Conservation (phyloP, 2,329 filamentous ascomycete genomes). For the Emmonsiellopsis sp. region DNA sequence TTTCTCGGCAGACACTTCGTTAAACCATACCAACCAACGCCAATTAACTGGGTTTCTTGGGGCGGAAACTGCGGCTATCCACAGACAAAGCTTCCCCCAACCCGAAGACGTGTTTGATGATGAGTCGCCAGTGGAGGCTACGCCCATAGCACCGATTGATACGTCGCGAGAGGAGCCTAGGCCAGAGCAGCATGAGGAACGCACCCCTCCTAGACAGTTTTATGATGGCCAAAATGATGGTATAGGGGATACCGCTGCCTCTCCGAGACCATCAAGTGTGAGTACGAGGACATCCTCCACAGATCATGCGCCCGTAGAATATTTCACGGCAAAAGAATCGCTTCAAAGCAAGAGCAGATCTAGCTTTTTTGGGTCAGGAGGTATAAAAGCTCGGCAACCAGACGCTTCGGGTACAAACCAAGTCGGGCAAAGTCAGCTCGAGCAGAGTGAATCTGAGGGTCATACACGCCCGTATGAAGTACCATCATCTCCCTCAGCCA, state of each 20-base stretch:
- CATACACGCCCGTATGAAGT: neutral
- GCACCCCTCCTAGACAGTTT: neutral
- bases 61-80: slow-evolving; percentile 17
- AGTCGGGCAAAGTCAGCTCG: neutral
- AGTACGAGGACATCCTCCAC: neutral
- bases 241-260: neutral
- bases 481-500: neutral
- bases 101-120: slow-evolving; percentile 21
- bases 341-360: neutral
- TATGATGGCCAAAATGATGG: neutral
- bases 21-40: slow-evolving; percentile 27
- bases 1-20: slow-evolving; percentile 41
- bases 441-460: neutral
- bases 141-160: slow-evolving; percentile 8
- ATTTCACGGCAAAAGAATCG: neutral
- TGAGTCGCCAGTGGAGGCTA: slow-evolving; percentile 8
- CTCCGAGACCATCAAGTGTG: neutral
- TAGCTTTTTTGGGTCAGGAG: neutral
- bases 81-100: slow-evolving; percentile 23
- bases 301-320: neutral
- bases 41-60: slow-evolving; percentile 20
- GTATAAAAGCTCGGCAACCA: neutral
- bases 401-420: neutral
- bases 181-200: neutral
- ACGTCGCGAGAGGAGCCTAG: neutral